A percentile compares a stretch with the other conserved stretches of the same genome.
phyloP scores from a whole-genome alignment of 768 basidiomycete species.

The Amanita fuliginea region DNA sequence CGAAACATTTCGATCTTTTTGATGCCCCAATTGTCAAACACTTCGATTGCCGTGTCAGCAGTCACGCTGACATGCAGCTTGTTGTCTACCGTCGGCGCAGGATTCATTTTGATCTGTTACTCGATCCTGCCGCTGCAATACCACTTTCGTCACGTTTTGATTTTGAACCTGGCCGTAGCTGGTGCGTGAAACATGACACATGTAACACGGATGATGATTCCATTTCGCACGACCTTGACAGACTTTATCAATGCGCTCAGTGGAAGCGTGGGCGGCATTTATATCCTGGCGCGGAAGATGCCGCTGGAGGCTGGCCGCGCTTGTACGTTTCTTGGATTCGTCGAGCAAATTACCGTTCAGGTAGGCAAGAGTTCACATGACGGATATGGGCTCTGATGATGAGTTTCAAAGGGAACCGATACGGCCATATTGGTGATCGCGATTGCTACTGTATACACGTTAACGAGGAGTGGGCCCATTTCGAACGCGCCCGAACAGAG shows the following conservation, averaged over 20 bases:
- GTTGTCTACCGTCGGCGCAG: slow-evolving; percentile 8
- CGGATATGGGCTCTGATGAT: no score
- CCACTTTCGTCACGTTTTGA: slow-evolving; percentile 11
- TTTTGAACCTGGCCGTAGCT: slow-evolving; percentile 9
- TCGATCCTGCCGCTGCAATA: slow-evolving; percentile 5
- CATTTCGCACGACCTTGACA: not conserved
- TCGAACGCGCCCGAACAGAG: not conserved
- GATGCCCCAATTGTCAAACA: not conserved
- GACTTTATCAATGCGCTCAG: slow-evolving; percentile 9
- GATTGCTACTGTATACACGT: slow-evolving; percentile 9
- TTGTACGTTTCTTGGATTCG: not conserved
- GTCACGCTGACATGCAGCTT: slow-evolving; percentile 7
- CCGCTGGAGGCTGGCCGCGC: not conserved
- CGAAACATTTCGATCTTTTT: not conserved
- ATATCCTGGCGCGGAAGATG: slow-evolving; percentile 4
- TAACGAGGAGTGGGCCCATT: slow-evolving; percentile 3
- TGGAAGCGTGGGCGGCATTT: slow-evolving; percentile 7
- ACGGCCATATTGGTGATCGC: slow-evolving; percentile 10
- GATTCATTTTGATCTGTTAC: slow-evolving; percentile 10
- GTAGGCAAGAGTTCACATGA: not conserved
- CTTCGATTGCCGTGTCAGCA: not conserved
- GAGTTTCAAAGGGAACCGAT: slow-evolving; percentile 8
- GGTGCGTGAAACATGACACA: slow-evolving; percentile 3
- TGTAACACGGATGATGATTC: not conserved
- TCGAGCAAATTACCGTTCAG: not conserved